These are phyloP conservation scores for Daldinia bambusicola DNA, from an alignment of 495 filamentous ascomycete species.

Conservation along the genomic window DNA sequence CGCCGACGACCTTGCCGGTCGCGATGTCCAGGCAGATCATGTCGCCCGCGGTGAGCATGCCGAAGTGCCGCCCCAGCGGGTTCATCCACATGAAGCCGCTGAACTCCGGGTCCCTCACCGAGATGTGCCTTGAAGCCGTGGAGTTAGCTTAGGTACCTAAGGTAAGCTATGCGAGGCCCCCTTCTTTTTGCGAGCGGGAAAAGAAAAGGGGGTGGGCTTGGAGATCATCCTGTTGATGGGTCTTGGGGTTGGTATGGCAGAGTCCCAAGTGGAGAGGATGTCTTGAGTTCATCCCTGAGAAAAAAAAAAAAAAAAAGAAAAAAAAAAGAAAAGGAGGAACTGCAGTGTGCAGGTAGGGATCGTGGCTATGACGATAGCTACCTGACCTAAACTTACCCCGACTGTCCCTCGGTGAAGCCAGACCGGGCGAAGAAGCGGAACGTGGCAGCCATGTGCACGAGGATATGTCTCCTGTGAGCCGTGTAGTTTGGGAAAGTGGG, in stretches of 20 bases:
- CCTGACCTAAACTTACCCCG: constrained; percentile 49
- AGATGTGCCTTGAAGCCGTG: constrained; percentile 68
- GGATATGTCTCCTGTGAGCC: constrained; percentile 59
- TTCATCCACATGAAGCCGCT: constrained; percentile 74
- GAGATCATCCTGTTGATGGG: not conserved
- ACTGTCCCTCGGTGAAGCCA: constrained; percentile 72
- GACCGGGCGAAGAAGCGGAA: constrained; percentile 67
- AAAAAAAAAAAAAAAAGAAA: not conserved
- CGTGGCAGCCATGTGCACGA: constrained; percentile 68
- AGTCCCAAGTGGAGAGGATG: not conserved
- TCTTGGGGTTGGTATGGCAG: not conserved
- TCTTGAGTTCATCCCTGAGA: not conserved
- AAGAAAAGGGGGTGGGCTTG: constrained; percentile 52
- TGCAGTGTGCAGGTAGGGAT: not conserved
- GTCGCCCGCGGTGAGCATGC: constrained; percentile 61
- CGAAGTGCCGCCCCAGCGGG: constrained; percentile 67
- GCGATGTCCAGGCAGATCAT: constrained; percentile 65
- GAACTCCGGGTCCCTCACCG: constrained; percentile 69
- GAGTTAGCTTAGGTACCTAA: constrained; percentile 38
- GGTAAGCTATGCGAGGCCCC: not conserved
- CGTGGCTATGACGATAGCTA: not conserved
- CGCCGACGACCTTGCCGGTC: constrained; percentile 64
- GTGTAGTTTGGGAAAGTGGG: constrained; percentile 57
- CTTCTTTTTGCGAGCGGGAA: constrained; percentile 36
- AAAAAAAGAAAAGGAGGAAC: too few species aligned